Evolutionary conservation across 2,329 filamentous ascomycete genomes (phyloP).

Genomic region (Cercospora beticola): DNA sequence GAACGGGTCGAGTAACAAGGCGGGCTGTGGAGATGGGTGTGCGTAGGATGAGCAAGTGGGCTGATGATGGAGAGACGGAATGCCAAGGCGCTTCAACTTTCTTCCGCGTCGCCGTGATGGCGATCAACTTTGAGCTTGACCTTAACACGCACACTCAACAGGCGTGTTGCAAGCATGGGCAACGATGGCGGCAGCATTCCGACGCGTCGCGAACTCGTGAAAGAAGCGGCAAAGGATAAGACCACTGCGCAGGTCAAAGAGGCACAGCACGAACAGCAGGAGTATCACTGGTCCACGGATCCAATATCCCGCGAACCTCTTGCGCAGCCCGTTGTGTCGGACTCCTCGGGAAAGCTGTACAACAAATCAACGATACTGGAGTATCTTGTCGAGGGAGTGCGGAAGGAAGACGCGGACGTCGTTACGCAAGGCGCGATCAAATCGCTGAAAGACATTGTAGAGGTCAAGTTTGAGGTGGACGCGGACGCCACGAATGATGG

Average conservation of each 20-base stretch:
- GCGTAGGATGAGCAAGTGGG: background rate
- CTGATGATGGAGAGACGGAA: background rate
- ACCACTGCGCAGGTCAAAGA: constrained; percentile 87
- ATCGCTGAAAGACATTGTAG: constrained; percentile 80
- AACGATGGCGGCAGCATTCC: constrained; percentile 97
- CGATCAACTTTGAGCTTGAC: background rate
- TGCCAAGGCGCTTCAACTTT: background rate
- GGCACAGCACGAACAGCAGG: constrained; percentile 77
- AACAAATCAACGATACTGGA: constrained; percentile 89
- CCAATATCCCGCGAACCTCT: constrained; percentile 79
- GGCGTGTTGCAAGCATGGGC: constrained; percentile 62
- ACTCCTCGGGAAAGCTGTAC: constrained; percentile 80
- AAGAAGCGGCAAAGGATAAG: constrained; percentile 79
- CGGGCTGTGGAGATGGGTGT: background rate
- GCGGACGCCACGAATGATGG: constrained; percentile 39
- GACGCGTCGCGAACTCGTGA: constrained; percentile 91
- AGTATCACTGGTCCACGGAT: constrained; percentile 83
- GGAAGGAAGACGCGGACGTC: constrained; percentile 61
- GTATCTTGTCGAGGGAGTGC: constrained; percentile 57
- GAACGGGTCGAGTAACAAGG: background rate
- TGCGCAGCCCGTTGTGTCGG: constrained; percentile 74
- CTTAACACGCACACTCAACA: background rate
- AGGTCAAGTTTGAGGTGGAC: constrained; percentile 71
- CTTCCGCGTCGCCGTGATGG: background rate
- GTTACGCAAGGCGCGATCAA: constrained; percentile 65